Evolutionary conservation across 129 eudicot species (phyloP), one percentile per base, ranked within the genome.

Genomic region (Lonicera japonica): DNA sequence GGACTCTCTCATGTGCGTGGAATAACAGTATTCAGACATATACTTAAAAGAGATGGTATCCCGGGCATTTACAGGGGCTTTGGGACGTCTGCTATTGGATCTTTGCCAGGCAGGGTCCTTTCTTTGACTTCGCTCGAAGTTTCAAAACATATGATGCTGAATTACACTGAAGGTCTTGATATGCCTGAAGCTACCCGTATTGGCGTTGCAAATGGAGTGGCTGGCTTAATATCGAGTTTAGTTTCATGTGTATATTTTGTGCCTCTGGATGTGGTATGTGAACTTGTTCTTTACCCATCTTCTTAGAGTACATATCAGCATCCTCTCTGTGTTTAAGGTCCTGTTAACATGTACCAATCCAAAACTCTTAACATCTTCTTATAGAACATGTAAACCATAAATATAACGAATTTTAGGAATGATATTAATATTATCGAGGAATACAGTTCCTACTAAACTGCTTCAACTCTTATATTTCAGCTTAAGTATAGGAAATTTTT

Each of bases 231-330:
- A n/a, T 84, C 87, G 17, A 80, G 74, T 65, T 60, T 84, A 45
- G 62, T 75, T 65, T 84, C 92, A 9, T 80, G 82, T 54, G 82
- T 71, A 41, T 84, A 84, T 67, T 84, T 77, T 72, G 92, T 84
- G 39, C 92, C 92, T 58, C 47, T 84, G 53, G 92, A 84, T 45
- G 91, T 84, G 91, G 90, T 83, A 71, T 17, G 80, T 76, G 40
- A 45, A 23, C 65, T 22, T 6, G 14, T 59, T 64, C 23, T 61
- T 60, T 53, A n/a, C 58, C 25, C 4, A 24, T 21, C 11, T 19
- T 63, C 16, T 74, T 48, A 4, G 53, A 11, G 22, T 17, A 43
- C 47, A 17, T 60, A 24, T 18, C 39, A 21, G 5, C 52, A 55
- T 71, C 54, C 54, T 21, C 5, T n/a, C n/a, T n/a, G n/a, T n/a